Conservation (phyloP, 1,139 yeast genomes). For the Pichia norvegensis region DNA sequence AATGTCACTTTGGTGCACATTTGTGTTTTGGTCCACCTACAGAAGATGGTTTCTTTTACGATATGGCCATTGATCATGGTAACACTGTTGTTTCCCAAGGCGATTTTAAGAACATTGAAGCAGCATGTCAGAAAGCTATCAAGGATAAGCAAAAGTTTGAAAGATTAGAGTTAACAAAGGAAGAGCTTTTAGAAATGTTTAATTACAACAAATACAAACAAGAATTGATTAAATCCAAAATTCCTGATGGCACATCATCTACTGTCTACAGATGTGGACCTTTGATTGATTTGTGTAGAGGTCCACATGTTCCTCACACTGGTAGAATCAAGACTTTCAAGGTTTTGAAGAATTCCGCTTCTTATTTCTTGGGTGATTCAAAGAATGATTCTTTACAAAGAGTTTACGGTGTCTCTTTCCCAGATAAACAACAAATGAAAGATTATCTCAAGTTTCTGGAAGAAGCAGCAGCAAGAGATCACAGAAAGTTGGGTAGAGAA, state of each 20-base stretch:
- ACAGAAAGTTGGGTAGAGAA: constrained; percentile 91
- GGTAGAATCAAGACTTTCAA: constrained; percentile 94
- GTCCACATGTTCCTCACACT: constrained; percentile 97
- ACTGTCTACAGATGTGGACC: constrained; percentile 99
- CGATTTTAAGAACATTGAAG: constrained; percentile 81
- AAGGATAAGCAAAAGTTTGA: constrained; percentile 96
- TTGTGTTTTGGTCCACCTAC: constrained; percentile 95
- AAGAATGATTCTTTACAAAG: constrained; percentile 93
- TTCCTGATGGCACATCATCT: constrained; percentile 93
- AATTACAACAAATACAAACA: constrained; percentile 93
- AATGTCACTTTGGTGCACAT: constrained; percentile 92
- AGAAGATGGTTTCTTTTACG: constrained; percentile 96
- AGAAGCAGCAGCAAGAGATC: constrained; percentile 97
- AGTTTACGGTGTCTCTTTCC: constrained; percentile 97
- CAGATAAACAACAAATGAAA: constrained; percentile 94
- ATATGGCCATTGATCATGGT: constrained; percentile 81
- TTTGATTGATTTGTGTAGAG: constrained; percentile 92
- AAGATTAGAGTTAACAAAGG: constrained; percentile 88
- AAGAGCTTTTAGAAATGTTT: constrained; percentile 87
- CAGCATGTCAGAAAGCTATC: constrained; percentile 82
- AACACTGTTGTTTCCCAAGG: constrained; percentile 68
- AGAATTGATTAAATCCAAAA: constrained; percentile 74
- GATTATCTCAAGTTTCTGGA: constrained; percentile 91
- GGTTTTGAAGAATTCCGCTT: constrained; percentile 89
- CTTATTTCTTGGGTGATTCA: constrained; percentile 92